These are phyloP conservation scores for Diversispora epigaea DNA, from an alignment of 192 early-diverging fungal genomes.

Conservation along the genomic window DNA sequence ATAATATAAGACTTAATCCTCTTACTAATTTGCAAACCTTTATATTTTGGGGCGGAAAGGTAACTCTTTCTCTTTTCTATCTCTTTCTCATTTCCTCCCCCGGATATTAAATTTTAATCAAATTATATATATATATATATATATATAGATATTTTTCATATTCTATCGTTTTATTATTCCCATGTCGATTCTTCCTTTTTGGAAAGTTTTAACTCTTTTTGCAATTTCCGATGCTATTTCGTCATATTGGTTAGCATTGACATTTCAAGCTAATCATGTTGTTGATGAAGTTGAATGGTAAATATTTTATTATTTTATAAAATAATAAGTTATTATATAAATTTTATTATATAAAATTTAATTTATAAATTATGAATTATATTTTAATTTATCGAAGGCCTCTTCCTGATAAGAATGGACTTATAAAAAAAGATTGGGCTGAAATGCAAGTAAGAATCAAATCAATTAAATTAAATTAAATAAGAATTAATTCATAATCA, in stretches of 20 bases:
- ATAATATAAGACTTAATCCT: slow-evolving; percentile 52
- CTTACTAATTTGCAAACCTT: slow-evolving; percentile 45
- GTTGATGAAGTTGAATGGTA: slow-evolving; percentile 56
- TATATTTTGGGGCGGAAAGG: slow-evolving; percentile 60
- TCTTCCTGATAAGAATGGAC: slow-evolving; percentile 46
- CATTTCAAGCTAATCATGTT: slow-evolving; percentile 64
- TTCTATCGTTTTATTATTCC: slow-evolving; percentile 51
- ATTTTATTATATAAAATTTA: no score
- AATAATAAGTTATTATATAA: neutral
- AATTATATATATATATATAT: no score
- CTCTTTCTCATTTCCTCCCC: no score
- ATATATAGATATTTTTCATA: slow-evolving; percentile 44
- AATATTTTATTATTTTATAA: neutral
- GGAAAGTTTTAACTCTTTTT: slow-evolving; percentile 45
- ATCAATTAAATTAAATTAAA: neutral
- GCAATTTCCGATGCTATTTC: slow-evolving; percentile 48
- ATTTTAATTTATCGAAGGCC: slow-evolving; percentile 33
- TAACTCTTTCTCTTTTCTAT: neutral
- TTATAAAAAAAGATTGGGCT: slow-evolving; percentile 56
- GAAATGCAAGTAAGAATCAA: slow-evolving; percentile 42
- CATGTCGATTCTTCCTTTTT: slow-evolving; percentile 35
- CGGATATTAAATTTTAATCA: no score
- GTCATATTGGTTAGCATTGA: slow-evolving; percentile 53
- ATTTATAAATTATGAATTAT: neutral
- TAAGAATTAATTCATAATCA: neutral